A percentile compares a stretch with the other conserved stretches of the same genome.
Conservation (phyloP, 345 rosid species). For the rapeseed (Brassica napus) region Da-Ae NC_063434.1:6822001-6822500, state of each 20-base stretch:
- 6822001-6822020: slow-evolving; percentile 44
- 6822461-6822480: slow-evolving; percentile 16
- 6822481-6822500: not conserved
- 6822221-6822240: slow-evolving; percentile 31
- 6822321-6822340: slow-evolving; percentile 46
- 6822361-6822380: slow-evolving; percentile 51
- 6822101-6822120: slow-evolving; percentile 25
- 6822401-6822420: not conserved
- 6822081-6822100: not conserved
- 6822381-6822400: slow-evolving; percentile 38
- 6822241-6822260: slow-evolving; percentile 46
- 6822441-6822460: not conserved
- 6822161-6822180: slow-evolving; percentile 46
- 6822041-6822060: not conserved
- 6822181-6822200: slow-evolving; percentile 34
- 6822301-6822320: slow-evolving; percentile 41
- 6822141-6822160: slow-evolving; percentile 35
- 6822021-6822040: slow-evolving; percentile 32
- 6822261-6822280: slow-evolving; percentile 44
- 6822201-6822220: slow-evolving; percentile 27
- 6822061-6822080: not conserved
- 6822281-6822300: slow-evolving; percentile 35
- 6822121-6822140: slow-evolving; percentile 51
- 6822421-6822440: not conserved
- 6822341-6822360: slow-evolving; percentile 46